Base-by-base conservation (phyloP, 1,139 yeast species). In the Torulaspora pretoriensis region DNA sequence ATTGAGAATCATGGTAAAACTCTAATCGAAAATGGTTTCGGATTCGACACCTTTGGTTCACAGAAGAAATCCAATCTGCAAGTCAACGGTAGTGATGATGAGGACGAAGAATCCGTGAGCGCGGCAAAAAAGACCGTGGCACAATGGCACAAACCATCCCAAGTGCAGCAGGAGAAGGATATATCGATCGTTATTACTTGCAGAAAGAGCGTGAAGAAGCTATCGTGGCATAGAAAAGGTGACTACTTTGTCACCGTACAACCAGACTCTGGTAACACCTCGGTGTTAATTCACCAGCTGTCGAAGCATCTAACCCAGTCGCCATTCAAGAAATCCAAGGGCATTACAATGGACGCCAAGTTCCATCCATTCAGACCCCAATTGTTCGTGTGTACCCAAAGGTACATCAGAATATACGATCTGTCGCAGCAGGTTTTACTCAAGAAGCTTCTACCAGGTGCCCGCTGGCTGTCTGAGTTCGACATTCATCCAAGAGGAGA, bases 401-500 rank as follows among this genome's bases (percentile, higher is more conserved):
- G 97, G 62, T 87, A 89, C 57, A 77, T 92, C 56, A 81, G 96
- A 59, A 79, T 92, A 46, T 92, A 92, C 68, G 96, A 92, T 67
- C 76, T 92, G 62, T 79, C 95, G 25, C 88, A 83, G 57, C 98
- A 92, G 71, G 79, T 77, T 22, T 69, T 92, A 55, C 74, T 84
- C 50, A 88, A 88, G 73, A 87, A 89, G 62, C 73, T 92, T 55
- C 71, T 83, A 72, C 97, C 98, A 2, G 97, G 97, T 61, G 97
- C 96, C 3, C 80, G 96, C 68, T 87, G 96, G 95, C 75, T 94
- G 60, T 81, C 95, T 23, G 76, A 83, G 52, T 82, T 94, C 61
- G 97, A 90, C 64, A 83, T 94, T 44, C 98, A 92, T 66, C 97
- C 97, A 48, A 77, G 94, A 56, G 99, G 99, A 51, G 98, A 92